Percentiles rank a stretch among this genome's conserved stretches.
These are phyloP conservation scores for Alternaria triticimaculans DNA, from an alignment of 2,329 filamentous ascomycete genomes.

Conservation along the genomic window DNA sequence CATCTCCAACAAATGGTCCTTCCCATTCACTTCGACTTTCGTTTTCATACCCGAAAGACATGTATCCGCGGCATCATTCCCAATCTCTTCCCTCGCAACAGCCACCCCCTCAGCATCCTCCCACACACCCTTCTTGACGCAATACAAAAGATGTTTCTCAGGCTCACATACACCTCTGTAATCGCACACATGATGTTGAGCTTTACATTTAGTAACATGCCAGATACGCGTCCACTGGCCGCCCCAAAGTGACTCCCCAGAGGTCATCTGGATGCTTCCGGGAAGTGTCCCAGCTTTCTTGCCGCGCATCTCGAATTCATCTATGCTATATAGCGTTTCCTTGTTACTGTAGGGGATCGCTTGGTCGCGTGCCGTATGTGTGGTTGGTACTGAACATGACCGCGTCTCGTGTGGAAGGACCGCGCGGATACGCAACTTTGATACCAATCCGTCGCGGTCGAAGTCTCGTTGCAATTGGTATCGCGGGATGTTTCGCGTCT, in stretches of 20 bases:
- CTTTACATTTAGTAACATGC: constrained; percentile 24
- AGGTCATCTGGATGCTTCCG: constrained; percentile 21
- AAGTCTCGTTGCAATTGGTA: constrained; percentile 32
- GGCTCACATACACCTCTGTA: constrained; percentile 20
- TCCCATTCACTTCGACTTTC: too few species aligned
- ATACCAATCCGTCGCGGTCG: constrained; percentile 11
- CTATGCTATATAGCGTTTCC: constrained; percentile 28
- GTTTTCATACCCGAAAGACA: too few species aligned
- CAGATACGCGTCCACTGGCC: constrained; percentile 28
- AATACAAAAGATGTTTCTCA: constrained; percentile 29
- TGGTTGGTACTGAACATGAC: constrained; percentile 13
- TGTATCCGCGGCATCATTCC: too few species aligned
- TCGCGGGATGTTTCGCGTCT: constrained; percentile 22
- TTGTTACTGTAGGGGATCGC: constrained; percentile 27
- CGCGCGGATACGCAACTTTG: constrained; percentile 25
- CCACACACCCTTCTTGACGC: constrained; percentile 24
- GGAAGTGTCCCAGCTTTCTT: constrained; percentile 9
- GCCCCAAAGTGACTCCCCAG: constrained; percentile 19
- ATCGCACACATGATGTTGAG: constrained; percentile 12
- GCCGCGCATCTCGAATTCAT: constrained; percentile 27
- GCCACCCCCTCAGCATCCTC: constrained; percentile 23
- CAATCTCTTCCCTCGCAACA: constrained; percentile 17
- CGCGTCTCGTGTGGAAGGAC: constrained; percentile 25
- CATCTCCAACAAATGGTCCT: constrained; percentile 4
- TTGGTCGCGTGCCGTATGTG: not conserved